Conservation (phyloP, 1,284 basidiomycete species). For the Cutaneotrichosporon mucoides region DNA sequence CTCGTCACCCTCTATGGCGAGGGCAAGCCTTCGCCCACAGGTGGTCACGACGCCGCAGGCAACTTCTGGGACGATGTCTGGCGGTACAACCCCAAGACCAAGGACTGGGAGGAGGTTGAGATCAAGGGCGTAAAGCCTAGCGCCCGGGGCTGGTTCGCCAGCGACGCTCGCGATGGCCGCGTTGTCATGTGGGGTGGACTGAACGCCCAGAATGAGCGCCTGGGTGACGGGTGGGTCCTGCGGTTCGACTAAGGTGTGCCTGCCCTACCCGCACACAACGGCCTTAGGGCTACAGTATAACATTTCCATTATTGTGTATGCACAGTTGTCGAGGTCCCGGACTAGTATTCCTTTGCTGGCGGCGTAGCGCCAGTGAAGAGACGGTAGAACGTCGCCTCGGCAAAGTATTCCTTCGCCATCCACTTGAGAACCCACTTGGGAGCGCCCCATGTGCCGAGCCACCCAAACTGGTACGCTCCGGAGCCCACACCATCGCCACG, state of each 20-base stretch:
- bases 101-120: slow-evolving; percentile 19
- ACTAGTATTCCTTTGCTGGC: too few species aligned
- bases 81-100: slow-evolving; percentile 15
- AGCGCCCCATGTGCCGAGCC: too few species aligned
- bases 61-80: slow-evolving; percentile 37
- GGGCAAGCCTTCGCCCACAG: slow-evolving; percentile 29
- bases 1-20: slow-evolving; percentile 26
- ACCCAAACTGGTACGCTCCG: too few species aligned
- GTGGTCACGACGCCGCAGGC: slow-evolving; percentile 35
- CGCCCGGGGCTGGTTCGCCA: slow-evolving; percentile 45
- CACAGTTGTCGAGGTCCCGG: too few species aligned
- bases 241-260: background rate
- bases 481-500: too few species aligned
- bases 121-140: slow-evolving; percentile 16
- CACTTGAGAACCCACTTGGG: too few species aligned
- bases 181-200: slow-evolving; percentile 43
- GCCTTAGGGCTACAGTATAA: too few species aligned
- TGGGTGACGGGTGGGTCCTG: slow-evolving; percentile 40
- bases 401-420: too few species aligned
- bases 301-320: too few species aligned
- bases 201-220: slow-evolving; percentile 37
- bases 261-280: too few species aligned
- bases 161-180: slow-evolving; percentile 14
- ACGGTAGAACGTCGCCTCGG: too few species aligned
- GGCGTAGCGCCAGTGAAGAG: too few species aligned